Base-by-base conservation (phyloP, 495 filamentous ascomycete species). In the Clavariopsis aquatica region DNA sequence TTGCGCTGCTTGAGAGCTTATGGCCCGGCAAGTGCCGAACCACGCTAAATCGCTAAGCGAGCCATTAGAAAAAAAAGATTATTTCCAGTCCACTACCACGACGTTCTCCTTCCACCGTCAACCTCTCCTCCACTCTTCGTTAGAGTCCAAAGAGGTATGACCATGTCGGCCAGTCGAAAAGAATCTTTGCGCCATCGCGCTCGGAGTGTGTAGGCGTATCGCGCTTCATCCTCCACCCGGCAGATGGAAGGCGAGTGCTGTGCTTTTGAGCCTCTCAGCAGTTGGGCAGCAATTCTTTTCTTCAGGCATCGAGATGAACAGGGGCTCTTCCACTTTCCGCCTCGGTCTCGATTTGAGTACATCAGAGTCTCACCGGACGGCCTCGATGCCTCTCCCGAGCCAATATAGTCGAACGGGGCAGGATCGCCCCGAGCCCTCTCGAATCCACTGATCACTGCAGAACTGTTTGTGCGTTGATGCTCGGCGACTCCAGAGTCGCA, bases 301-400 rank as follows among this genome's bases (percentile, higher is more conserved):
- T 27, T 65, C 29, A 55, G 62, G 62, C 62, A 54, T 31, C 62
- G 47, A 59, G 62, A 65, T 65, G 52, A 52, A 53, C 62, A 65
- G 62, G 62, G 51, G 38, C 28, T 1, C 12, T 41, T 23, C 55
- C 45, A 5, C 51, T 47, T 0, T 36, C 27, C 6, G 15, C 23
- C 49, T 54, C 12, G 31, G 29, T 47, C 29, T 36, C 49, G n/a
- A n/a, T n/a, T n/a, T n/a, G 9, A n/a, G 38, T 20, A 31, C 26
- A 6, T 28, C 31, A 24, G 17, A 29, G 24, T 36, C 27, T 64
- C 62, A 57, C 62, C 54, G 53, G 43, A 38, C 62, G 3, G 19
- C 10, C 38, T 34, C 19, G n/a, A 23, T 36, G 34, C 5, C 45
- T 57, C 43, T 15, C 19, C 51, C 24, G 19, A 36, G 17, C 53